Evolutionary conservation across 106 monocot genomes (phyloP).

Genomic region (Acanthochlamys bracteata): DNA sequence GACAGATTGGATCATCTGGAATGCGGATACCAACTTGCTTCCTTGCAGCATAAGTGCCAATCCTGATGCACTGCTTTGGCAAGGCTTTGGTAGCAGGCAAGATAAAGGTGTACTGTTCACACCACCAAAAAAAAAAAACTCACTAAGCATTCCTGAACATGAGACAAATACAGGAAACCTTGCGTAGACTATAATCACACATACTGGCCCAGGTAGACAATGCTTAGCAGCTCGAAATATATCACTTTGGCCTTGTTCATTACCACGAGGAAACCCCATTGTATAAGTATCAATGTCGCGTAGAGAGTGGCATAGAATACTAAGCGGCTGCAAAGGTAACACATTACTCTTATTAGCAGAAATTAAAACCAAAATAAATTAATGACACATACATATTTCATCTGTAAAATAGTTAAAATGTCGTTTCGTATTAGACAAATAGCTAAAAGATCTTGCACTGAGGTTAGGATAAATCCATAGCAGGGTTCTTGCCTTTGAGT

Average conservation of each 20-base stretch:
- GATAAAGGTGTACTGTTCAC: constrained; percentile 97
- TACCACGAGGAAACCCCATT: constrained; percentile 83
- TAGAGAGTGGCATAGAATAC: constrained; percentile 78
- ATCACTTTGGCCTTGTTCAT: constrained; percentile 73
- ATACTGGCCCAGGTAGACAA: constrained; percentile 91
- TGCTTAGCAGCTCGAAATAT: constrained; percentile 83
- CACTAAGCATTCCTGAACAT: neutral
- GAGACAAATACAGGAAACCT: neutral
- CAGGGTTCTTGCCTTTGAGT: constrained; percentile 57
- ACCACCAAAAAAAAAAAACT: constrained; percentile 7
- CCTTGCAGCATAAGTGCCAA: constrained; percentile 55
- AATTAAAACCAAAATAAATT: too few relatives aligned
- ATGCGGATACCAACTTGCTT: constrained; percentile 85
- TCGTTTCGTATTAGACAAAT: too few relatives aligned
- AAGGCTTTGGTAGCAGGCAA: constrained; percentile 82
- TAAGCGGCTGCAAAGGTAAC: constrained; percentile 66
- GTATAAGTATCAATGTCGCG: constrained; percentile 85
- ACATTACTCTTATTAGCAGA: neutral
- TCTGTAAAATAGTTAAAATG: too few relatives aligned
- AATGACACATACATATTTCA: too few relatives aligned
- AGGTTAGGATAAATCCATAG: neutral
- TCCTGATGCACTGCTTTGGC: constrained; percentile 75
- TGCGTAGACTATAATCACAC: constrained; percentile 15
- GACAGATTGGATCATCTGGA: constrained; percentile 80
- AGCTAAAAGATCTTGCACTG: too few relatives aligned